A percentile compares a stretch with the other conserved stretches of the same genome.
These are phyloP conservation scores for Meira miltonrushii DNA, from an alignment of 1,284 basidiomycete species.

Conservation along the genomic window DNA sequence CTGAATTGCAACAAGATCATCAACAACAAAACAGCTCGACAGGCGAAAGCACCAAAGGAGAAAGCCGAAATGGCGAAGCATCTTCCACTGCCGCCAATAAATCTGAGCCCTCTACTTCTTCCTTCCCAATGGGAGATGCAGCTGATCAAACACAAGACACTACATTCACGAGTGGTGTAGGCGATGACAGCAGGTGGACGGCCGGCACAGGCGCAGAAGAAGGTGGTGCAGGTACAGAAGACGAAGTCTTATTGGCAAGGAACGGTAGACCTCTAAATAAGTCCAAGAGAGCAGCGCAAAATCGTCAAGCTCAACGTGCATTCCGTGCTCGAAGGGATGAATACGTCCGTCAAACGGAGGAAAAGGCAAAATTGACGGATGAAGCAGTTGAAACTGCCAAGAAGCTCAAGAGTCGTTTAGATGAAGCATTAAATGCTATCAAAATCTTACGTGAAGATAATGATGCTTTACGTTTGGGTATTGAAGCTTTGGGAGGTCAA, in stretches of 20 bases:
- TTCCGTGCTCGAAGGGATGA: conserved; percentile 43
- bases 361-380: conserved; percentile 33
- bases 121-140: too few species aligned
- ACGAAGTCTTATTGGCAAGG: not conserved
- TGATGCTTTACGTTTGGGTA: conserved; percentile 34
- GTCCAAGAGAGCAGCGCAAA: conserved; percentile 41
- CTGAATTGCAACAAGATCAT: too few species aligned
- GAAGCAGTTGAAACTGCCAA: conserved; percentile 33
- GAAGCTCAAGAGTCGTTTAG: conserved; percentile 21
- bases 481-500: conserved; percentile 36
- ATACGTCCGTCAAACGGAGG: conserved; percentile 44
- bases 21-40: not conserved
- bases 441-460: conserved; percentile 40
- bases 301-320: conserved; percentile 44
- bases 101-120: not conserved
- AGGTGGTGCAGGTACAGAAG: not conserved
- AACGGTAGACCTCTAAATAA: conserved; percentile 29
- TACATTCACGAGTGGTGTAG: too few species aligned
- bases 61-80: not conserved
- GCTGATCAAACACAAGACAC: too few species aligned
- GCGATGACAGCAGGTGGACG: too few species aligned
- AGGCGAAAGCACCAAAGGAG: not conserved
- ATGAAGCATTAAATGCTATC: conserved; percentile 35
- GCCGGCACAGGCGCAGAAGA: not conserved
- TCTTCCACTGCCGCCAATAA: not conserved